phyloP scores from a whole-genome alignment of 148 eudicot species.

The Simmondsia chinensis region DNA sequence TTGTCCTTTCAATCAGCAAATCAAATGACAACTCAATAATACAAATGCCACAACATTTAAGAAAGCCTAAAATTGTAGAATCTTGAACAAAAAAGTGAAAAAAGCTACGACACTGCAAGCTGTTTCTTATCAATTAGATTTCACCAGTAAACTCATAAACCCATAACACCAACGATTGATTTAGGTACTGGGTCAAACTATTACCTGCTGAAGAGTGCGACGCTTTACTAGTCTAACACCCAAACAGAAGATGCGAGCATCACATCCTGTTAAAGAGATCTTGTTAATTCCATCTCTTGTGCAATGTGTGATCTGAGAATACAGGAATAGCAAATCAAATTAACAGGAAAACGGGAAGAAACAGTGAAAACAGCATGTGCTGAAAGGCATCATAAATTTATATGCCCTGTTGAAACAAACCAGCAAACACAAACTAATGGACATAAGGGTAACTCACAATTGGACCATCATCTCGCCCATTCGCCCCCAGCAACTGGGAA shows the following conservation, averaged over 20 bases:
- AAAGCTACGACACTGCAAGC: too few relatives aligned
- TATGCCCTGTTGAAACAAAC: background rate
- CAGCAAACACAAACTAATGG: background rate
- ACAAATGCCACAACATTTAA: too few relatives aligned
- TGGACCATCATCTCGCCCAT: conserved; percentile 81
- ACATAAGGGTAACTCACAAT: conserved; percentile 33
- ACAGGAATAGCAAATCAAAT: conserved; percentile 13
- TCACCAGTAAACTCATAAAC: background rate
- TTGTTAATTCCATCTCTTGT: conserved; percentile 61
- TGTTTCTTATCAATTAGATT: too few relatives aligned
- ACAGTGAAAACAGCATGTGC: background rate
- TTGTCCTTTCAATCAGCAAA: too few relatives aligned
- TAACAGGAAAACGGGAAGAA: background rate
- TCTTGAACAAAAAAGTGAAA: too few relatives aligned
- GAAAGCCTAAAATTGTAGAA: too few relatives aligned
- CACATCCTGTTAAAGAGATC: conserved; percentile 60
- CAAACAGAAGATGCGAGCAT: conserved; percentile 55
- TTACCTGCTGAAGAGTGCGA: conserved; percentile 56
- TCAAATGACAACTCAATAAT: too few relatives aligned
- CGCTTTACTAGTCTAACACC: conserved; percentile 66
- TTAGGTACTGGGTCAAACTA: background rate
- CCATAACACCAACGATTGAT: background rate
- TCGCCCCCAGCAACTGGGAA: conserved; percentile 56
- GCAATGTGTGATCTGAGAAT: conserved; percentile 47
- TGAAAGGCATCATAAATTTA: background rate